A percentile compares a stretch with the other conserved stretches of the same genome.
Conservation (phyloP, 768 basidiomycete genomes). For the Boletus subparvulus region DNA sequence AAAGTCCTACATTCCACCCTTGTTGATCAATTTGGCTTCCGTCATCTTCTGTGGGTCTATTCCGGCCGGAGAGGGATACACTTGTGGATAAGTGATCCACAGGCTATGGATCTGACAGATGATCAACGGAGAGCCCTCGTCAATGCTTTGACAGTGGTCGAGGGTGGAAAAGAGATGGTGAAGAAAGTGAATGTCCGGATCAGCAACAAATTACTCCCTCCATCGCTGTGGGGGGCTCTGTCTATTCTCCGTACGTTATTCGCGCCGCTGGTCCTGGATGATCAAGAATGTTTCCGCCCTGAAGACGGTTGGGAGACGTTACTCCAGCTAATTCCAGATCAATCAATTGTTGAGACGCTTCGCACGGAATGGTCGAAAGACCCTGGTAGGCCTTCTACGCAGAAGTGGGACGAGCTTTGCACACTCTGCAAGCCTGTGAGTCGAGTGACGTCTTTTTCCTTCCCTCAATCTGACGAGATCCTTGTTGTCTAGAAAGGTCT, state of each 20-base stretch:
- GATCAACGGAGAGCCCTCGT: constrained; percentile 87
- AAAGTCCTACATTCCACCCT: constrained; percentile 78
- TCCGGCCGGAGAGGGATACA: constrained; percentile 98
- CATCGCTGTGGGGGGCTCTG: constrained; percentile 60
- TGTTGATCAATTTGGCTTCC: constrained; percentile 87
- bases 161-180: constrained; percentile 74
- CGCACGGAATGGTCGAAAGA: constrained; percentile 58
- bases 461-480: background rate
- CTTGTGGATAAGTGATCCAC: constrained; percentile 91
- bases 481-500: constrained; percentile 22
- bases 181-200: constrained; percentile 79
- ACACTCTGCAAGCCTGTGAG: constrained; percentile 33
- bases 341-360: constrained; percentile 46
- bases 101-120: constrained; percentile 88
- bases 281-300: constrained; percentile 81
- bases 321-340: constrained; percentile 72
- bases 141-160: constrained; percentile 81
- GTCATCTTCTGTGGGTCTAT: constrained; percentile 94
- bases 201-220: constrained; percentile 55
- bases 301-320: constrained; percentile 74
- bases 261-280: constrained; percentile 61
- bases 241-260: constrained; percentile 58
- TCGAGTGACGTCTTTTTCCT: background rate
- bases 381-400: constrained; percentile 53
- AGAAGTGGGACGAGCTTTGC: constrained; percentile 75